Percentiles rank a stretch among this genome's conserved stretches.
Conservation (phyloP, 1,284 basidiomycete species). For the Phylloporus sp. region DNA sequence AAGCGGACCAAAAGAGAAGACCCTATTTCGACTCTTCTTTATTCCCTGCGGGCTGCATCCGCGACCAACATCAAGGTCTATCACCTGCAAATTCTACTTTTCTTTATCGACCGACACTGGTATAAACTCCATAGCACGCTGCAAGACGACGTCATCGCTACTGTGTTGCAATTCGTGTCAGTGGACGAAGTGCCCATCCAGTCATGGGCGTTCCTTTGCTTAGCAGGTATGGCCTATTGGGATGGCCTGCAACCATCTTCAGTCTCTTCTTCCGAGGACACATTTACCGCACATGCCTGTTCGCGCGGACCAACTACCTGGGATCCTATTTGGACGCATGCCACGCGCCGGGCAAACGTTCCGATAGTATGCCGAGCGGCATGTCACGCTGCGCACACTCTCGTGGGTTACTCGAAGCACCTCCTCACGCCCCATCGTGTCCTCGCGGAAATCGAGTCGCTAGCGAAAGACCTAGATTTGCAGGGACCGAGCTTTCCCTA, state of each 20-base stretch:
- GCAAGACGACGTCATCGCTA: slow-evolving; percentile 61
- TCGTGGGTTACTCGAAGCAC: slow-evolving; percentile 53
- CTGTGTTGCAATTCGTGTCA: slow-evolving; percentile 68
- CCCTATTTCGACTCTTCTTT: slow-evolving; percentile 67
- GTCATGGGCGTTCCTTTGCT: slow-evolving; percentile 83
- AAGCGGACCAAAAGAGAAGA: slow-evolving; percentile 66
- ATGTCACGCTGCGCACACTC: slow-evolving; percentile 73
- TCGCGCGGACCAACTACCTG: slow-evolving; percentile 53
- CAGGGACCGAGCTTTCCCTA: slow-evolving; percentile 86
- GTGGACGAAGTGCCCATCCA: slow-evolving; percentile 73
- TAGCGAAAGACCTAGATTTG: slow-evolving; percentile 83
- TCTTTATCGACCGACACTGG: slow-evolving; percentile 85
- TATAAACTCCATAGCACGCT: slow-evolving; percentile 60
- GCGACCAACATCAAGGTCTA: slow-evolving; percentile 51
- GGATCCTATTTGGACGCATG: slow-evolving; percentile 84
- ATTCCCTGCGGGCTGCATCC: slow-evolving; percentile 52
- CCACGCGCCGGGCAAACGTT: slow-evolving; percentile 75
- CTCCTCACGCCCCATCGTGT: slow-evolving; percentile 65
- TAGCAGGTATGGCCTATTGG: slow-evolving; percentile 72
- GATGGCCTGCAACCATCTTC: slow-evolving; percentile 41
- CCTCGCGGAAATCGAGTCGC: slow-evolving; percentile 74
- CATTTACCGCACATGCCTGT: slow-evolving; percentile 1
- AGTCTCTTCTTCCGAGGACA: slow-evolving; percentile 10
- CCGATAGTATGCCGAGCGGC: slow-evolving; percentile 79
- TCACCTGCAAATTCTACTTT: slow-evolving; percentile 82